A percentile compares a stretch with the other conserved stretches of the same genome.
These are phyloP conservation scores for Manihot esculenta DNA, from an alignment of 441 rosid species.

Conservation along the genomic window DNA sequence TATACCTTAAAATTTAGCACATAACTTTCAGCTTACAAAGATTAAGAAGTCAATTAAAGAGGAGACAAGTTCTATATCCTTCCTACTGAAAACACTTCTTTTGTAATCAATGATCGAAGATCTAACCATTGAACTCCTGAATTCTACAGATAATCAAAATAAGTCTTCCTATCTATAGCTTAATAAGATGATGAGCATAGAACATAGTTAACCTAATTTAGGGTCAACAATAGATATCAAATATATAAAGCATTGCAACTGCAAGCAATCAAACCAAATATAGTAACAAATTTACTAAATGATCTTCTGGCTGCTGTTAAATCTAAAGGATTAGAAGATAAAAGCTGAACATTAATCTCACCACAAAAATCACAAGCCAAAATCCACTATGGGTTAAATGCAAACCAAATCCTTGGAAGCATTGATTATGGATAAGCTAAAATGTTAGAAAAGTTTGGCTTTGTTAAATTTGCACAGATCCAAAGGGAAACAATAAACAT, in stretches of 20 bases:
- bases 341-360: too few species aligned
- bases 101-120: not conserved
- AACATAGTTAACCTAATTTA: not conserved
- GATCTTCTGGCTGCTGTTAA: not conserved
- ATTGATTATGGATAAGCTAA: too few species aligned
- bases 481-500: not conserved
- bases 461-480: not conserved
- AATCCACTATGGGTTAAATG: too few species aligned
- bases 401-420: too few species aligned
- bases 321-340: not conserved
- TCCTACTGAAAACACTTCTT: not conserved
- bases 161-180: not conserved
- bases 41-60: too few species aligned
- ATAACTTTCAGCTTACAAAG: too few species aligned
- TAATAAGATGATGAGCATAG: not conserved
- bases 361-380: too few species aligned
- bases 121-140: not conserved
- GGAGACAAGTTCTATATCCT: too few species aligned
- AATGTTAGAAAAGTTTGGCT: too few species aligned
- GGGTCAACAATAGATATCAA: not conserved
- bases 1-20: too few species aligned
- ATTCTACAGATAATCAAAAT: constrained; percentile 7
- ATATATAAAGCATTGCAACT: not conserved
- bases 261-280: not conserved
- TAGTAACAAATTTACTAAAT: not conserved